Percentiles rank a stretch among this genome's conserved stretches.
Conservation (phyloP, 495 filamentous ascomycete genomes). For the Wilcoxina mikolae region DNA sequence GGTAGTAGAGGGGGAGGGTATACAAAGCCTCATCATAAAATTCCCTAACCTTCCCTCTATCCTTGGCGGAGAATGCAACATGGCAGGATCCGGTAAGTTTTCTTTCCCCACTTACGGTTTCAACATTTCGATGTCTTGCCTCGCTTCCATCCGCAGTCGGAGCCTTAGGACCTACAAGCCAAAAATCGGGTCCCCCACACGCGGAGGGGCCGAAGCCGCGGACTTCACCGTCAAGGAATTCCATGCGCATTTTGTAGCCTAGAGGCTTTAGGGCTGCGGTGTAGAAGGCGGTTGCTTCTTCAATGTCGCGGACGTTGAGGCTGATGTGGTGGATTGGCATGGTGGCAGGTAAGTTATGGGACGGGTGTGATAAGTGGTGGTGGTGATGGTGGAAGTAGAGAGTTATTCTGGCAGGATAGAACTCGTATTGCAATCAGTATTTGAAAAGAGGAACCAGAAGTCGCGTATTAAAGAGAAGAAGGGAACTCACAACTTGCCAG, state of each 20-base stretch:
- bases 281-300: not conserved
- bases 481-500: not conserved
- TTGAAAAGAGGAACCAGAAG: too few species aligned
- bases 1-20: not conserved
- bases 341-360: not conserved
- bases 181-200: not conserved
- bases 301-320: not conserved
- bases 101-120: not conserved
- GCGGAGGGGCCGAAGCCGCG: not conserved
- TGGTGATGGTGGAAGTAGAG: not conserved
- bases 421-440: too few species aligned
- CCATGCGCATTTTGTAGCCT: not conserved
- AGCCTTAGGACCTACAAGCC: not conserved
- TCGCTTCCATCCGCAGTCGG: not conserved
- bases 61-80: not conserved
- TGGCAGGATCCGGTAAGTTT: not conserved
- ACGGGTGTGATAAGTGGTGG: not conserved
- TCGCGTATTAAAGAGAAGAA: too few species aligned
- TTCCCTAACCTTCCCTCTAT: not conserved
- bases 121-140: not conserved
- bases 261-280: constrained; percentile 2
- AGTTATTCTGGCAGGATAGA: not conserved
- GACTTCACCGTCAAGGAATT: not conserved
- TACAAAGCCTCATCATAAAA: constrained; percentile 6
- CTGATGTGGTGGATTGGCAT: not conserved